These are phyloP conservation scores for Yamadazyma sp. DNA, from an alignment of 805 yeast genomes.

Conservation along the genomic window DNA sequence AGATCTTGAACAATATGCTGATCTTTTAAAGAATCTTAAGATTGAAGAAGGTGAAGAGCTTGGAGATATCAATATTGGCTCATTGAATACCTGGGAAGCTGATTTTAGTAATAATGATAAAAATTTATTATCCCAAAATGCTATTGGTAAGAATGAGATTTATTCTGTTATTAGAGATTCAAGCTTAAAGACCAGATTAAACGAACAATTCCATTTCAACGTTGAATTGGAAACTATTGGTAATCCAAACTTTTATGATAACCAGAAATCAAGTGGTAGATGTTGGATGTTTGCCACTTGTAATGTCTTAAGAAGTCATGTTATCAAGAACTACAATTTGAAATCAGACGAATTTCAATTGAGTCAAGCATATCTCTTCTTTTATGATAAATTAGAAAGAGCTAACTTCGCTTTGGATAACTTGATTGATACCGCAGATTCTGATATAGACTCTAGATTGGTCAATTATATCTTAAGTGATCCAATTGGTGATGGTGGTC, in stretches of 20 bases:
- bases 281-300: conserved; percentile 90
- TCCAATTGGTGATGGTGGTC: conserved; percentile 85
- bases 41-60: conserved; percentile 8
- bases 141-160: conserved; percentile 48
- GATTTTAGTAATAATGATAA: conserved; percentile 45
- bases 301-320: conserved; percentile 63
- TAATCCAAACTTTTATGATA: conserved; percentile 35
- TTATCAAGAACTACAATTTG: conserved; percentile 60
- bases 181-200: conserved; percentile 13
- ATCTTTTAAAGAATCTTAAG: conserved; percentile 15
- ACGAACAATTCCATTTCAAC: conserved; percentile 35
- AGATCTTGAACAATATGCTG: conserved; percentile 2
- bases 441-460: conserved; percentile 66
- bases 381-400: conserved; percentile 84
- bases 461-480: conserved; percentile 61
- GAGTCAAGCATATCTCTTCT: conserved; percentile 76
- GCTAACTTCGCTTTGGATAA: conserved; percentile 78
- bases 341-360: conserved; percentile 55
- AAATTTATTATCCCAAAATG: conserved; percentile 52
- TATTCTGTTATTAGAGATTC: conserved; percentile 40
- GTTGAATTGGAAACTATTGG: conserved; percentile 34
- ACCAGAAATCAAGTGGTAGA: conserved; percentile 75
- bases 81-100: conserved; percentile 45
- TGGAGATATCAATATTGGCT: conserved; percentile 15
- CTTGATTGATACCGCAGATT: conserved; percentile 63